phyloP scores from a whole-genome alignment of 768 basidiomycete genomes.

The Boletus sensibilis region DNA sequence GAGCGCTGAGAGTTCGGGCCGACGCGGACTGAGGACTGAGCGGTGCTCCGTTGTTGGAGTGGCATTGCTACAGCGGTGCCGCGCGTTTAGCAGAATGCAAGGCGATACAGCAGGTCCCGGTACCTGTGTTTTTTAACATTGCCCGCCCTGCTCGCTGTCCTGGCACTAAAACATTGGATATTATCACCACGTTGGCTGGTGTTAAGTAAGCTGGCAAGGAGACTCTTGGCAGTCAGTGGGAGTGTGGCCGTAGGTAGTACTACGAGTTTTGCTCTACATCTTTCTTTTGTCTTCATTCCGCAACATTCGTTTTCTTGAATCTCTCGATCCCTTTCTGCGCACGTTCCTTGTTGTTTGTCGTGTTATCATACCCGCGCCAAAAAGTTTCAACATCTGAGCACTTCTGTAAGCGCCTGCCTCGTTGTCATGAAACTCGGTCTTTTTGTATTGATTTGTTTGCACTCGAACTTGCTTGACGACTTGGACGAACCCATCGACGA shows the following conservation, averaged over 20 bases:
- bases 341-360: neutral
- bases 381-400: neutral
- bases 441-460: constrained; percentile 36
- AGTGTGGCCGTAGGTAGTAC: too few relatives aligned
- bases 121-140: neutral
- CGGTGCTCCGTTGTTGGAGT: neutral
- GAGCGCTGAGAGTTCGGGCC: neutral
- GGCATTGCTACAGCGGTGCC: neutral
- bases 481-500: constrained; percentile 21
- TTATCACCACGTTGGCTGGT: neutral
- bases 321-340: neutral
- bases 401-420: constrained; percentile 21
- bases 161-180: neutral
- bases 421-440: constrained; percentile 17
- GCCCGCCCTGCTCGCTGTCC: too few relatives aligned
- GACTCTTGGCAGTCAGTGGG: too few relatives aligned
- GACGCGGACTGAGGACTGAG: neutral
- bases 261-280: neutral
- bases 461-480: constrained; percentile 29
- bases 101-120: neutral
- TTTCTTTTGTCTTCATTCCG: neutral
- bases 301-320: neutral
- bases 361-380: neutral
- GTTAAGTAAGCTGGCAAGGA: constrained; percentile 15
- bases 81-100: neutral